Evolutionary conservation across 1,284 basidiomycete species (phyloP).

Genomic region (Somion occarium): DNA sequence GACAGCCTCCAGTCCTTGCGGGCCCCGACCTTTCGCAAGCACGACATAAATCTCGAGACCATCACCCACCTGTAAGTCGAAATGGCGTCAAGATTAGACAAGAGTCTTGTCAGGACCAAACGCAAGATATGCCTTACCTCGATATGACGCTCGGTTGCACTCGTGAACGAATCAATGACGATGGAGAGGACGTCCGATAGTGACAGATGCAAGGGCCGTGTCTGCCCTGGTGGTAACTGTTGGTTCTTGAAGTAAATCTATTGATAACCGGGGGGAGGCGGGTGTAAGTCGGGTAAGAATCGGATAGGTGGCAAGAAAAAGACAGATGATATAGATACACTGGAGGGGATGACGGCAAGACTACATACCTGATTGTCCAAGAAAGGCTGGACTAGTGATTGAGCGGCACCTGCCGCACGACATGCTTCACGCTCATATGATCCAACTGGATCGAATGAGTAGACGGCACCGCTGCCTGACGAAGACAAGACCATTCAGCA

Average conservation of each 20-base stretch:
- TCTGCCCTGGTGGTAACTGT: slow-evolving; percentile 55
- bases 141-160: slow-evolving; percentile 94
- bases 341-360: slow-evolving; percentile 15
- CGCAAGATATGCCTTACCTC: slow-evolving; percentile 51
- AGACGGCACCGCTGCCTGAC: slow-evolving; percentile 87
- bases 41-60: slow-evolving; percentile 89
- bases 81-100: slow-evolving; percentile 12
- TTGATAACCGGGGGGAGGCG: slow-evolving; percentile 14
- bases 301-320: slow-evolving; percentile 22
- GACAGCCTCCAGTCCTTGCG: slow-evolving; percentile 57
- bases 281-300: slow-evolving; percentile 44
- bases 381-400: slow-evolving; percentile 90
- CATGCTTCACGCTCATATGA: slow-evolving; percentile 94
- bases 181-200: slow-evolving; percentile 76
- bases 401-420: slow-evolving; percentile 89
- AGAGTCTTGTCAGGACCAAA: neutral
- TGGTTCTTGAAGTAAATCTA: slow-evolving; percentile 98
- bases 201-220: slow-evolving; percentile 78
- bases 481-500: slow-evolving; percentile 3
- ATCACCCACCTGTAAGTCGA: slow-evolving; percentile 77
- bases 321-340: slow-evolving; percentile 2
- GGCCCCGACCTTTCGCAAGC: slow-evolving; percentile 61
- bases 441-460: slow-evolving; percentile 95
- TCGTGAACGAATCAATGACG: slow-evolving; percentile 90
- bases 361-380: slow-evolving; percentile 86